Conservation (phyloP, 352 stramenopile species). For the Globisporangium nagaii region DNA sequence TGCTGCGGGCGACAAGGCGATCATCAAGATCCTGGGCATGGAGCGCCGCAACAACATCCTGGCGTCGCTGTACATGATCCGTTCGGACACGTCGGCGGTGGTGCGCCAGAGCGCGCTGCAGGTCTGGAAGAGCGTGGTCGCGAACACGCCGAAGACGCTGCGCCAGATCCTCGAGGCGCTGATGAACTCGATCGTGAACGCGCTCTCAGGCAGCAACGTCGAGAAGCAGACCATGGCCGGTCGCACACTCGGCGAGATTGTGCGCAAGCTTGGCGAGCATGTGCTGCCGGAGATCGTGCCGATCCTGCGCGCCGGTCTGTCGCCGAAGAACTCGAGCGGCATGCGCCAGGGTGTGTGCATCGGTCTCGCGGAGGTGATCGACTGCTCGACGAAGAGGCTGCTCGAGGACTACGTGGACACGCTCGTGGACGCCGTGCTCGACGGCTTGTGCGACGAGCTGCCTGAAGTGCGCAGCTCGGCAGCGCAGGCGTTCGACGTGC, state of each 20-base stretch:
- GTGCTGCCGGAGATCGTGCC: conserved; percentile 98
- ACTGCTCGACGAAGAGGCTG: conserved; percentile 93
- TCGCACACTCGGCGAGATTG: conserved; percentile 97
- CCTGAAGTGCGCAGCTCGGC: conserved; percentile 88
- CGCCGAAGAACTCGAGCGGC: conserved; percentile 48
- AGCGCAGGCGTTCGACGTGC: conserved; percentile 95
- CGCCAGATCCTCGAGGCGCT: conserved; percentile 97
- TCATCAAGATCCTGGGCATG: conserved; percentile 91
- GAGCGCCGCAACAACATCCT: conserved; percentile 94
- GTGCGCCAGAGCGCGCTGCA: conserved; percentile 97
- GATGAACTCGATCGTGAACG: conserved; percentile 94
- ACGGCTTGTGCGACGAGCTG: conserved; percentile 95
- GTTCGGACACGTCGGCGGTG: conserved; percentile 94
- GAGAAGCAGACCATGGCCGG: conserved; percentile 90
- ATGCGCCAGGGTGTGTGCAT: conserved; percentile 95
- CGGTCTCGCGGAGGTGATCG: conserved; percentile 97
- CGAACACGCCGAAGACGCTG: conserved; percentile 96
- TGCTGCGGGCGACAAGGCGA: conserved; percentile 76
- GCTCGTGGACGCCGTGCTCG: conserved; percentile 96
- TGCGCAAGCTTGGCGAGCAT: conserved; percentile 98
- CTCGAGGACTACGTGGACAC: conserved; percentile 97
- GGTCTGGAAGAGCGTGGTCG: conserved; percentile 99
- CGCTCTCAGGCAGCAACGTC: conserved; percentile 87
- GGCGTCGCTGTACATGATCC: conserved; percentile 97
- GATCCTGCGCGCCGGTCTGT: conserved; percentile 94